phyloP scores from a whole-genome alignment of 495 filamentous ascomycete genomes.

The Annulohypoxylon stygium region DNA sequence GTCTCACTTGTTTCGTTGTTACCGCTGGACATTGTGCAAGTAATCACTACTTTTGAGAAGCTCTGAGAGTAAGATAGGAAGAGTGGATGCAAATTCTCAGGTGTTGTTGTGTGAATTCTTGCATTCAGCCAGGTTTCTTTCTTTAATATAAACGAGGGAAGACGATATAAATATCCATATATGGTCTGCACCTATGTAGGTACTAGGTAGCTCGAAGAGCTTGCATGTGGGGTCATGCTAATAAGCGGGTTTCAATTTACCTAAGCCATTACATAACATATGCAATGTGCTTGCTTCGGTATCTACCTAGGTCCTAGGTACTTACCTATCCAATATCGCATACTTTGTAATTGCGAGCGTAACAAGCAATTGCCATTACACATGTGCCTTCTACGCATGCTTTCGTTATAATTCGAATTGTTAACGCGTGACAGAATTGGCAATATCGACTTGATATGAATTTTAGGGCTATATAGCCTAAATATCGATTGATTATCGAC shows the following conservation, averaged over 20 bases:
- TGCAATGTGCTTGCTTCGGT: no score
- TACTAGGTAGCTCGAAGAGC: no score
- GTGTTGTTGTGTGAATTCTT: no score
- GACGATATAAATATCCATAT: background rate
- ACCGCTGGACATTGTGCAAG: conserved; percentile 32
- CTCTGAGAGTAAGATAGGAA: background rate
- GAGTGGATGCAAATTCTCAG: background rate
- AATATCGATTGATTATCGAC: conserved; percentile 8
- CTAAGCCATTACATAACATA: no score
- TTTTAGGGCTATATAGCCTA: background rate
- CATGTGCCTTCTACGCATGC: background rate
- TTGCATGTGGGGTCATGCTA: no score
- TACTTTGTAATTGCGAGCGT: no score
- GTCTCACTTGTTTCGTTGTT: conserved; percentile 35
- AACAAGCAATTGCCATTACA: no score
- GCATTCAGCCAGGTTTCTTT: no score
- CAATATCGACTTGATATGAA: background rate
- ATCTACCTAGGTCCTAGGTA: no score
- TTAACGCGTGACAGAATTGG: background rate
- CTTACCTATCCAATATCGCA: no score
- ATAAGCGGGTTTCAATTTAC: no score
- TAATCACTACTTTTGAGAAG: background rate
- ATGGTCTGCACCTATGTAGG: no score
- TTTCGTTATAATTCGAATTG: background rate
- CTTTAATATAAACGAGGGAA: background rate